Evolutionary conservation across 169 alveolate genomes (phyloP).

Genomic region (Plasmodium fragile): DNA sequence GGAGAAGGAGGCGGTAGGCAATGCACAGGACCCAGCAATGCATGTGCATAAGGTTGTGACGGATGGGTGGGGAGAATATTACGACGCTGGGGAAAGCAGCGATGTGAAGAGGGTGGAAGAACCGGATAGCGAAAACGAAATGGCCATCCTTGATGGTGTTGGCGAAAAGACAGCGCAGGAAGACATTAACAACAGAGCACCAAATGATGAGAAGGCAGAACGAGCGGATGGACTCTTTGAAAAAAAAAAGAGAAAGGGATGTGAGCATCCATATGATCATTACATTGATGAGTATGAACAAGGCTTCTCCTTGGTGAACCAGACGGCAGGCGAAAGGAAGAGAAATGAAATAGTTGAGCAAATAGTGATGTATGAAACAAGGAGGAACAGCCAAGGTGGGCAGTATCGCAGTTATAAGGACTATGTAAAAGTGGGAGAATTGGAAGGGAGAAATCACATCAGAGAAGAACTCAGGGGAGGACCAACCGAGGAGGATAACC

Average conservation of each 20-base stretch:
- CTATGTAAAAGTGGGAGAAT: not conserved
- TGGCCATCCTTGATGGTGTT: not conserved
- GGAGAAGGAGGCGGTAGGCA: not conserved
- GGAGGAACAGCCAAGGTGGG: not conserved
- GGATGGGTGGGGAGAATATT: not conserved
- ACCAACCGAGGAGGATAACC: not conserved
- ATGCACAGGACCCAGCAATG: not conserved
- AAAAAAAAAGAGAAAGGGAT: not conserved
- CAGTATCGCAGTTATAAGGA: conserved; percentile 6
- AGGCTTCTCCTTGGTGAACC: not conserved
- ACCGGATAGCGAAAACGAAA: not conserved
- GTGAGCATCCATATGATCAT: not conserved
- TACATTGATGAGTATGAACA: not conserved
- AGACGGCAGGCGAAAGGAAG: not conserved
- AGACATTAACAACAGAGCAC: not conserved
- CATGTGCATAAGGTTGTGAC: not conserved
- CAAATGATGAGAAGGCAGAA: not conserved
- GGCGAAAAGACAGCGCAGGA: not conserved
- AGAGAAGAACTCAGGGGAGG: not conserved
- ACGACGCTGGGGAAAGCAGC: not conserved
- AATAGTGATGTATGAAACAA: not conserved
- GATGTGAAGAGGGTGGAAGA: not conserved
- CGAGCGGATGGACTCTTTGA: not conserved
- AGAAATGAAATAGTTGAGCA: not conserved
- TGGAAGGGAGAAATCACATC: not conserved